These are phyloP conservation scores for Populus nigra DNA, from an alignment of 345 rosid species.

Conservation along the genomic window DNA sequence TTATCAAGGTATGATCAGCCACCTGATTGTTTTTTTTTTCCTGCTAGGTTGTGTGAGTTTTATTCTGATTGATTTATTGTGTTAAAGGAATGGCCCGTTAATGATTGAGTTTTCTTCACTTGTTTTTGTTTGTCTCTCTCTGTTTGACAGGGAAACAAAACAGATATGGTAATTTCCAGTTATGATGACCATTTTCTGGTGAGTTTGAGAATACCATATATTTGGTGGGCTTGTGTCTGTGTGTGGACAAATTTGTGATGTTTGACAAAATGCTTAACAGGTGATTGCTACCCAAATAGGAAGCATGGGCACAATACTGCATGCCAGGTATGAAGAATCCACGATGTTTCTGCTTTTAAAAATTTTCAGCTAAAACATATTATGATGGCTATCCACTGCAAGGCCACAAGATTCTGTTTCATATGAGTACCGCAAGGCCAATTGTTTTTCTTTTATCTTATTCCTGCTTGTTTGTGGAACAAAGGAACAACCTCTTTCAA, in stretches of 20 bases:
- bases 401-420: too few species aligned
- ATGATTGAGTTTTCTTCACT: background rate
- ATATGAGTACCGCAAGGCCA: too few species aligned
- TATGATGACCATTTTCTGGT: slow-evolving; percentile 83
- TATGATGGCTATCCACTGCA: too few species aligned
- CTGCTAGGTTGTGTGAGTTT: background rate
- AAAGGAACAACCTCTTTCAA: background rate
- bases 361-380: background rate
- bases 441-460: too few species aligned
- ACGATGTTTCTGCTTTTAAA: background rate
- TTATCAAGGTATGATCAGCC: slow-evolving; percentile 45
- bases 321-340: slow-evolving; percentile 54
- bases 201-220: slow-evolving; percentile 35
- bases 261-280: slow-evolving; percentile 37
- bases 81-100: background rate
- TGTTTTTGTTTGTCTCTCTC: background rate
- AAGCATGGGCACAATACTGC: slow-evolving; percentile 81
- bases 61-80: background rate
- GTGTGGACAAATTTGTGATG: slow-evolving; percentile 5
- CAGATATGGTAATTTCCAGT: slow-evolving; percentile 67
- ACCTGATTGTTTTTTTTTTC: background rate
- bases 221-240: background rate
- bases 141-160: slow-evolving; percentile 67
- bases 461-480: too few species aligned
- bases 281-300: slow-evolving; percentile 85